phyloP scores from a whole-genome alignment of 495 filamentous ascomycete species.

The Annulohypoxylon stygium region DNA sequence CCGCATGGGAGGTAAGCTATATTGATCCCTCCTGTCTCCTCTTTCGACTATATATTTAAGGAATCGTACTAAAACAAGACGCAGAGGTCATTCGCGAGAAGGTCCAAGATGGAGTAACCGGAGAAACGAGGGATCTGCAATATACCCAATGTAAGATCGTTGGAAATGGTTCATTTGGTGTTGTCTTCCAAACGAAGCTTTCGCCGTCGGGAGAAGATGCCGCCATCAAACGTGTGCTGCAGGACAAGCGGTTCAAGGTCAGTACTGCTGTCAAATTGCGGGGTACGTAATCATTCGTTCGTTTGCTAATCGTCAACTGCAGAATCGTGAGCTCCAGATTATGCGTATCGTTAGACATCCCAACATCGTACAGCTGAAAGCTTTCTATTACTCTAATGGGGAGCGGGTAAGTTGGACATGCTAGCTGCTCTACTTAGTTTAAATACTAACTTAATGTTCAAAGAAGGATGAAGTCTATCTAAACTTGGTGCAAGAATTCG shows the following conservation, averaged over 20 bases:
- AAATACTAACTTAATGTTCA: conserved; percentile 43
- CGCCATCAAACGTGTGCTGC: conserved; percentile 97
- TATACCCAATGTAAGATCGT: conserved; percentile 99
- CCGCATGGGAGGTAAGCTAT: conserved; percentile 66
- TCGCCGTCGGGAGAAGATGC: conserved; percentile 97
- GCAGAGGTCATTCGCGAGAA: conserved; percentile 98
- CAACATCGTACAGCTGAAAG: conserved; percentile 98
- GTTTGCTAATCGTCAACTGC: conserved; percentile 52
- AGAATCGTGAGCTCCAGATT: conserved; percentile 99
- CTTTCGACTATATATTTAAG: neutral
- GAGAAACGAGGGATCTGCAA: conserved; percentile 94
- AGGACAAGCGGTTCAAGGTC: conserved; percentile 99
- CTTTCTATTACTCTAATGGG: conserved; percentile 99
- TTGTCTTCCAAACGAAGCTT: conserved; percentile 99
- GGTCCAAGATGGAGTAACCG: conserved; percentile 97
- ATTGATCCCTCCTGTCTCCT: conserved; percentile 20
- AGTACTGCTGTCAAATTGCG: conserved; percentile 29
- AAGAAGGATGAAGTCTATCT: conserved; percentile 99
- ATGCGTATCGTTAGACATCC: conserved; percentile 99
- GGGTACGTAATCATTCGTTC: conserved; percentile 1
- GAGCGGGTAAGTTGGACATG: conserved; percentile 79
- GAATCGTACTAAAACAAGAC: conserved; percentile 37
- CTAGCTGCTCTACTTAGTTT: neutral
- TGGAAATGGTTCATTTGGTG: conserved; percentile 98
- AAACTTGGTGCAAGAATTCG: conserved; percentile 97